Conservation (phyloP, 1,284 basidiomycete species). For the Fistulinella staudtii region DNA sequence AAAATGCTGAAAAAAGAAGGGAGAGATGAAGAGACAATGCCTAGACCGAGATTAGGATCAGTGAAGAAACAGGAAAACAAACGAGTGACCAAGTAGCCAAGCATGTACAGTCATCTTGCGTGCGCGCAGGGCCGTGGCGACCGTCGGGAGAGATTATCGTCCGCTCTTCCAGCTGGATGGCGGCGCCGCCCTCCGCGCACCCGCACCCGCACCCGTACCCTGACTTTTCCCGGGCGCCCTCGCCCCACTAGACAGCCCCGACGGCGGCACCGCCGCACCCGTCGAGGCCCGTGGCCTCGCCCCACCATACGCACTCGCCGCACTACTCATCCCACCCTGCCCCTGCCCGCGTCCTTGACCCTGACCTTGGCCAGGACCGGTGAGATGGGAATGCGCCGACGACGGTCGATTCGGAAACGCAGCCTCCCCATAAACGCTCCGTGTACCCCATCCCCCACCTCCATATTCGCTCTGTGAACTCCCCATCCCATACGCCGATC, state of each 20-base stretch:
- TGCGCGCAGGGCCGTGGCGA: too few species aligned
- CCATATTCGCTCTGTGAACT: constrained; percentile 53
- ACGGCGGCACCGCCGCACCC: constrained; percentile 14
- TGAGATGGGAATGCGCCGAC: constrained; percentile 14
- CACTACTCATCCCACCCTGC: constrained; percentile 6
- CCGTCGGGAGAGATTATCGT: constrained; percentile 18
- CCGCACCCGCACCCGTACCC: too few species aligned
- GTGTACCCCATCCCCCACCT: constrained; percentile 51
- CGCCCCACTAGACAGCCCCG: constrained; percentile 10
- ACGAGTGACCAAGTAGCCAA: constrained; percentile 4
- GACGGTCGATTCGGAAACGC: constrained; percentile 54
- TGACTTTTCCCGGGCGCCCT: constrained; percentile 17
- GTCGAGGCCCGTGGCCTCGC: constrained; percentile 28
- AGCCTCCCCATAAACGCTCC: constrained; percentile 62
- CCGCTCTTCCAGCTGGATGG: constrained; percentile 34
- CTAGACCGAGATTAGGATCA: too few species aligned
- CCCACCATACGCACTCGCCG: constrained; percentile 22
- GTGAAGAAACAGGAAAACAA: too few species aligned
- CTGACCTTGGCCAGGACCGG: too few species aligned
- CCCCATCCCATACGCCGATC: constrained; percentile 52
- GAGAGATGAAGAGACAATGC: too few species aligned
- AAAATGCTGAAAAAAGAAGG: too few species aligned
- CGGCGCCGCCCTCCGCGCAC: constrained; percentile 19
- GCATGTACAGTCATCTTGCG: too few species aligned
- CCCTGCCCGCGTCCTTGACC: too few species aligned